Evolutionary conservation across 805 yeast genomes (phyloP), one percentile per base, ranked within the genome.

Genomic region (Candida fluviatilis): DNA sequence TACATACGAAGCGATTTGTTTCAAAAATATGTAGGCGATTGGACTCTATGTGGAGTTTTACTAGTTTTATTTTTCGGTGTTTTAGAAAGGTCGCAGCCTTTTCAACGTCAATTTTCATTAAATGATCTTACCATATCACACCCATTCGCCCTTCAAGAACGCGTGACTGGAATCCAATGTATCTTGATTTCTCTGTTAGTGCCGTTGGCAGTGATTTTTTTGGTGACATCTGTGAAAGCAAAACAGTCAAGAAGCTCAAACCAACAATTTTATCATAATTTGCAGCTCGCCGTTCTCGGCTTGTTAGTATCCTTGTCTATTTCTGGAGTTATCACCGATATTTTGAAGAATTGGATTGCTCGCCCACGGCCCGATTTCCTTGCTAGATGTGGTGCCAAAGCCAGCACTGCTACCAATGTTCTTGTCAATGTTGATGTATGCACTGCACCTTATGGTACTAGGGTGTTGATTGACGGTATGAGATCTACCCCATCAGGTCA

Each of bases 401-500:
- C 45, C 0, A 57, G 49, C 7, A 54, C 68, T 1, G 60, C 63
- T 2, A 16, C 37, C 38, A 44, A 49, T 38, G 40, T 28, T 23
- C 51, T 55, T 32, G 62, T 60, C 10, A 57, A 51, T 14, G 38
- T 61, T 15, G 42, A 41, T 4, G 60, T 57, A 8, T 64, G 69
- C 40, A 52, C 64, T 10, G 61, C 64, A 2, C 68, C 69, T 1
- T 49, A 51, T 35, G 68, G 67, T 5, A 14, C 32, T 13, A 37
- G 38, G 6, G 31, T 49, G 2, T 53, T 78, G 18, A 45, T 50
- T 13, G 83, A 77, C 45, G 83, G 82, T 2, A 68, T 74, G 66
- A 65, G 76, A 43, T 66, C 76, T 18, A 71, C 79, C 5, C 83
- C 83, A 1, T 72, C 78, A 5, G 83, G 83, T 17, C 83, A 77